Conservation (phyloP, 2,329 filamentous ascomycete genomes). For the Colletotrichum theobromicola region DNA sequence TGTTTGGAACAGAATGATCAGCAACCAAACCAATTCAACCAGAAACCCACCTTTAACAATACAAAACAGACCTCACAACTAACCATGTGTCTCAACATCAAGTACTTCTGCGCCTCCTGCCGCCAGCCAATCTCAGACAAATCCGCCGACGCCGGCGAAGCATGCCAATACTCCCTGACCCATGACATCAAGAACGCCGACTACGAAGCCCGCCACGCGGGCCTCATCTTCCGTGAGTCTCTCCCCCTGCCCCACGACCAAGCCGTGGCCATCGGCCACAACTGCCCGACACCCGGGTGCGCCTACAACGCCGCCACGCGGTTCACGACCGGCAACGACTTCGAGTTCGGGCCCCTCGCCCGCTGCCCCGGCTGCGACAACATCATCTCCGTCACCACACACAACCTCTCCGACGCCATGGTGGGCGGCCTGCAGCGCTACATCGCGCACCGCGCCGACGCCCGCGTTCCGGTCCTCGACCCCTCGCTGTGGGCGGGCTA, state of each 20-base stretch:
- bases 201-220: not conserved
- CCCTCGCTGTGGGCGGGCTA: conserved; percentile 4
- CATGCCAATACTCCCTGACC: not conserved
- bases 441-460: conserved; percentile 10
- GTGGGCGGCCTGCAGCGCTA: not conserved
- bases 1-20: not conserved
- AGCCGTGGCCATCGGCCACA: not conserved
- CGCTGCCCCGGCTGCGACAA: not conserved
- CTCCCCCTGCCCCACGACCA: not conserved
- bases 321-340: not conserved
- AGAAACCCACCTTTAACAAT: too few relatives aligned
- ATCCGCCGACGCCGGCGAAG: not conserved
- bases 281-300: not conserved
- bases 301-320: not conserved
- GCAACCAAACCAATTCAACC: not conserved
- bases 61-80: not conserved
- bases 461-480: conserved; percentile 17
- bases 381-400: not conserved
- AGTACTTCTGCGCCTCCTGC: not conserved
- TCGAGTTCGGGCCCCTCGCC: not conserved
- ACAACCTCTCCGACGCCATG: not conserved
- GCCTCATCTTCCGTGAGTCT: not conserved
- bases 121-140: not conserved
- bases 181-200: not conserved
- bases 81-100: not conserved